Evolutionary conservation across 2,329 filamentous ascomycete genomes (phyloP).

Genomic region (Aspergillus sp.): DNA sequence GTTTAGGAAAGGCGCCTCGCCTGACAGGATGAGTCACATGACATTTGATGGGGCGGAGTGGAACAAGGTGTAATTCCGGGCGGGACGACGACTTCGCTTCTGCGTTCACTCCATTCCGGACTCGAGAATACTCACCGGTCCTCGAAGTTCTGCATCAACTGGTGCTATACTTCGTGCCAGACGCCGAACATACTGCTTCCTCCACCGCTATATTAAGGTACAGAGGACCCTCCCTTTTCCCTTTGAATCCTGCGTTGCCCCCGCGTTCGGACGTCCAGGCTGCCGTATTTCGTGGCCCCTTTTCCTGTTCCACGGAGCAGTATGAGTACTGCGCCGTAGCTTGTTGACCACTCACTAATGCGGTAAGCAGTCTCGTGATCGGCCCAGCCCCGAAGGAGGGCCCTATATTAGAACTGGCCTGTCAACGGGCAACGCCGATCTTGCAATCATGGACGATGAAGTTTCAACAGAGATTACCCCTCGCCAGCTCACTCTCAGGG

Average conservation of each 20-base stretch:
- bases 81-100: constrained; percentile 35
- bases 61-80: background rate
- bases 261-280: background rate
- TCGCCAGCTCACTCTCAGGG: constrained; percentile 76
- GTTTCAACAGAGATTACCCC: constrained; percentile 69
- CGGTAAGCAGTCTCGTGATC: constrained; percentile 37
- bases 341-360: constrained; percentile 28
- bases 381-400: constrained; percentile 22
- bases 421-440: constrained; percentile 39
- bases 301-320: background rate
- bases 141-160: constrained; percentile 35
- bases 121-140: constrained; percentile 46
- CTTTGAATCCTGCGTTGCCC: background rate
- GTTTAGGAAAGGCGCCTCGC: constrained; percentile 3
- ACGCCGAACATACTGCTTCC: background rate
- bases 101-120: constrained; percentile 43
- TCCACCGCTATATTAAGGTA: background rate
- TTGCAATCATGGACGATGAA: constrained; percentile 38
- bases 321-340: constrained; percentile 5
- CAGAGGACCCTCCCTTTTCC: background rate
- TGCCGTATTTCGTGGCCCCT: background rate
- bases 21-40: constrained; percentile 14
- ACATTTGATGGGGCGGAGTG: background rate
- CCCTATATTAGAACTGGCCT: constrained; percentile 23
- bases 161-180: background rate